Percentiles rank a stretch among this genome's conserved stretches.
phyloP scores from a whole-genome alignment of 208 protist genomes.

The Zelonia costaricensis region DNA sequence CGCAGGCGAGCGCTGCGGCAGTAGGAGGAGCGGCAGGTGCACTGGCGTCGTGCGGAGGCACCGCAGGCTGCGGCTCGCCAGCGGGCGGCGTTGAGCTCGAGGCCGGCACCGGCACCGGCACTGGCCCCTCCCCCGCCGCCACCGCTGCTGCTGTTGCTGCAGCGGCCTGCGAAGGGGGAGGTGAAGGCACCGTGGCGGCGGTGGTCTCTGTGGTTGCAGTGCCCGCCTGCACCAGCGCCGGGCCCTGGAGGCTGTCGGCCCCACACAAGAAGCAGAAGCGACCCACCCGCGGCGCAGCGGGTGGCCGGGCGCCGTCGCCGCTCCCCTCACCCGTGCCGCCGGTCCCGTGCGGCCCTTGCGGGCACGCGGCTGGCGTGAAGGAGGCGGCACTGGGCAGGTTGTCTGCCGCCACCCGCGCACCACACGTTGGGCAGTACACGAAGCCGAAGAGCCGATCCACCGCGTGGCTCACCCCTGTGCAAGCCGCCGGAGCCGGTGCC shows the following conservation, averaged over 20 bases:
- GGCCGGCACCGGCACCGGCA: no score
- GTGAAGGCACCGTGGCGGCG: no score
- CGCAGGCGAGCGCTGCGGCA: background rate
- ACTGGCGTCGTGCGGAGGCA: background rate
- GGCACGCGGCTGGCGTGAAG: slow-evolving; percentile 4
- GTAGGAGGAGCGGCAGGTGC: background rate
- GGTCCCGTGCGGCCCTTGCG: background rate
- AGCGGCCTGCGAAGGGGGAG: no score
- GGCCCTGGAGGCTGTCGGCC: no score
- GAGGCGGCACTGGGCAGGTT: background rate
- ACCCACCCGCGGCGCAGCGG: background rate
- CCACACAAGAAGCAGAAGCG: slow-evolving; percentile 30
- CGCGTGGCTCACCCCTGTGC: slow-evolving; percentile 6
- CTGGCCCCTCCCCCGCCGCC: no score
- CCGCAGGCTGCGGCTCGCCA: background rate
- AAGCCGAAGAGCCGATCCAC: slow-evolving; percentile 19
- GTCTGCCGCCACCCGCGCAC: slow-evolving; percentile 1
- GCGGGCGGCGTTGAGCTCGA: background rate
- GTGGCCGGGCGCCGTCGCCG: background rate
- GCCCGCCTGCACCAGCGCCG: no score
- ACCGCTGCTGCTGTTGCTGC: background rate
- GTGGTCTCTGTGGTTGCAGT: no score
- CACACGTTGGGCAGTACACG: slow-evolving; percentile 23
- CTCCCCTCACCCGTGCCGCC: no score
- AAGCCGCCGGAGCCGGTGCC: background rate